Evolutionary conservation across 345 rosid genomes (phyloP), one percentile per base, ranked within the genome.

Genomic region (Rhizophora apiculata): DNA sequence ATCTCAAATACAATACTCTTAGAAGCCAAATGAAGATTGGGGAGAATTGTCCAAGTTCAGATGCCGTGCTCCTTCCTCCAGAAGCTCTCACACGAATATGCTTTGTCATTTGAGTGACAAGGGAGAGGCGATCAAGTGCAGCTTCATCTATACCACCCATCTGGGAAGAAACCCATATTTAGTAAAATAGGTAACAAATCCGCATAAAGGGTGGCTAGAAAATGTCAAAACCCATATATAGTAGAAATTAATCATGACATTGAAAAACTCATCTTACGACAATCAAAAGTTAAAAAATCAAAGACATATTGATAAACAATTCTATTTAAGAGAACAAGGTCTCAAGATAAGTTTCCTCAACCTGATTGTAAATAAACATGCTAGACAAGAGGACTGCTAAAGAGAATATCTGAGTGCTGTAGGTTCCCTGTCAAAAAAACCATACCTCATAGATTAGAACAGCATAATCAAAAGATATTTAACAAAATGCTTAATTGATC

Each of bases 81-180:
- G 96, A 85, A 51, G 99, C 97, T 82, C 89, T 90, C 5, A 96
- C 94, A 56, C 96, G 90, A 78, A 96, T 92, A 81, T 96, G 98
- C 71, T 96, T 92, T 26, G 97, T 96, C 96, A 92, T 87, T 82
- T 92, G 89, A 74, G 99, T 95, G 75, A 95, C 98, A 77, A 92
- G 98, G 64, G 98, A 96, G n/a, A 95, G 99, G 20, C 93, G 92
- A 82, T 92, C 97, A 24, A 92, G 87, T 43, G 99, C 87, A 77
- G 99, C 86, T 84, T 90, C 99, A 75, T 92, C 99, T 67, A 96
- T 92, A 62, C 96, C 97, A 68, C 97, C 97, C 98, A 92, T 92
- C 98, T 92, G 75, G 52, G 49, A 9, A 69, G 37, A 54, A 70
- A 63, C 26, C 54, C 11, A 62, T 57, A 24, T 60, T 52, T 15